These are phyloP conservation scores for Coemansia aciculifera DNA, from an alignment of 192 early-diverging fungal species.

Conservation along the genomic window DNA sequence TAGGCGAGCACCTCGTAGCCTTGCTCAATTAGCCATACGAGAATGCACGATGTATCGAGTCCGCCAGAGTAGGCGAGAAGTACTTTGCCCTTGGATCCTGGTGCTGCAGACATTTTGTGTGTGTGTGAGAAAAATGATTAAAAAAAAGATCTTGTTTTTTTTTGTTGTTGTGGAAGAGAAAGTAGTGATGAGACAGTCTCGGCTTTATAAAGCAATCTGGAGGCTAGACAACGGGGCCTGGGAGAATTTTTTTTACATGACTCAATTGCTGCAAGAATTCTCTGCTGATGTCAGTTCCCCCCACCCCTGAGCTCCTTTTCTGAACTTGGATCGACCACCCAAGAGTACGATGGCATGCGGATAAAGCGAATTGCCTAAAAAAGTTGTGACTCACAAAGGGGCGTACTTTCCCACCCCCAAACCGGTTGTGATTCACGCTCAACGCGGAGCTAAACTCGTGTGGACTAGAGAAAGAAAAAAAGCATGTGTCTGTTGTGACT, in stretches of 20 bases:
- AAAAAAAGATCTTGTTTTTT: not conserved
- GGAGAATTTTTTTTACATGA: not conserved
- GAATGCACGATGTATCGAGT: conserved; percentile 98
- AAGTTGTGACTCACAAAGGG: conserved; percentile 5
- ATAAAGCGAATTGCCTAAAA: not conserved
- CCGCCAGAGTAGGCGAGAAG: conserved; percentile 97
- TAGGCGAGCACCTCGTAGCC: conserved; percentile 96
- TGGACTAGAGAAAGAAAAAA: not conserved
- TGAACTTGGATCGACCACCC: not conserved
- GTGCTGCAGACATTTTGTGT: conserved; percentile 45
- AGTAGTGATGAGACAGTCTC: not conserved
- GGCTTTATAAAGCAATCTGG: not conserved
- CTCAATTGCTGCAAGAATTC: not conserved
- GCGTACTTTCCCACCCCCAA: conserved; percentile 2
- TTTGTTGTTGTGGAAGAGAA: not conserved
- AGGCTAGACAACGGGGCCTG: not conserved
- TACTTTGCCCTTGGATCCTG: conserved; percentile 78
- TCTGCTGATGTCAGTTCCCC: conserved; percentile 9
- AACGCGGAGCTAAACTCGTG: not conserved
- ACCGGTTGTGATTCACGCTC: not conserved
- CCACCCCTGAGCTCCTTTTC: not conserved
- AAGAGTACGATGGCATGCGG: not conserved
- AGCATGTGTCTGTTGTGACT: conserved; percentile 2
- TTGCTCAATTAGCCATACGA: conserved; percentile 97
- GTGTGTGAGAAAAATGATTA: not conserved